Base-by-base conservation (phyloP, 2,329 filamentous ascomycete genomes). In the Leptoxyphium fumago region DNA sequence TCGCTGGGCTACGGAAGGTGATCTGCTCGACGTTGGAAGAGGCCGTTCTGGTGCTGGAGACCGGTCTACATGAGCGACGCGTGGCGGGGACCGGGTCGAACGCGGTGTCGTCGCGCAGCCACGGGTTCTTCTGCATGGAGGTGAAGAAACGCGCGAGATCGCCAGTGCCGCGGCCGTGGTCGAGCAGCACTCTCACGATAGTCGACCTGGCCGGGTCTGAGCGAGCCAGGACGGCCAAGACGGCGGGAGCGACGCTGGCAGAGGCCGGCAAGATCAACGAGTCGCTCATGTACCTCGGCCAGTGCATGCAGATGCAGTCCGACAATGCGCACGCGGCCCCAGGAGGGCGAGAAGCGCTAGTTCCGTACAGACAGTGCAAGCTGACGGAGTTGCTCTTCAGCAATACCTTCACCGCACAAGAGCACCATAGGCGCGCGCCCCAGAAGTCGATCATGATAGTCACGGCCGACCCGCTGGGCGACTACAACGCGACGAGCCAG, bases 251-350 rank as follows among this genome's bases (percentile, higher is more conserved):
- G 3, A 95, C 89, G 0, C 74, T 98, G 11, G 89, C 84, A 0
- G 91, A 98, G 66, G 91, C 89, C 30, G 91, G 91, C 43, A 96
- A 96, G 66, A 98, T 98, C 61, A 98, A 98, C 58, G 88, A 95
- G 63, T 94, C 85, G 58, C 68, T 98, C 58, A 98, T 98, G 91
- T 96, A 95, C 60, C 74, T 98, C 1, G 91, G 91, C 0, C 91
- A 96, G 59, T 98, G 91, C 60, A 74, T 98, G 54, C 89, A 96
- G 60, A 89, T 94, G 73, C 89, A 95, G 61, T 88, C 82, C 47
- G 85, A 89, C 54, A 73, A 80, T 29, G 79, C 80, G 38, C 80
- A 72, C 49, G 80, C 78, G 10, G 50, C 52, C 13, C 51, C 47
- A 5, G 46, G 47, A 10, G 40, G 47, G 1, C 41, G 43, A 5